Evolutionary conservation across 768 basidiomycete genomes (phyloP).

Genomic region (Nidula microcarpa): DNA sequence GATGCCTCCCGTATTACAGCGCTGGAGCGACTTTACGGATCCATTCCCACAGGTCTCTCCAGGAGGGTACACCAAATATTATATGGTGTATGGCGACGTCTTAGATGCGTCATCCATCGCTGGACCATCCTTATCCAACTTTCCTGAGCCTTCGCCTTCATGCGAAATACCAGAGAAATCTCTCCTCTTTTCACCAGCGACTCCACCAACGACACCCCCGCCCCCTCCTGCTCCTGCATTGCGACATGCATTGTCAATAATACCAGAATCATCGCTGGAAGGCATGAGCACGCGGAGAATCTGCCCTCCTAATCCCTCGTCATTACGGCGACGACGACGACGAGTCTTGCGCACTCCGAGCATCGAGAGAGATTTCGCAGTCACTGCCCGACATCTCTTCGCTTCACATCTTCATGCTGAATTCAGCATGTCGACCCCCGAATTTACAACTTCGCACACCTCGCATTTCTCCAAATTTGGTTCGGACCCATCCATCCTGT

Average conservation of each 20-base stretch:
- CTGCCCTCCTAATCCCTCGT: slow-evolving; percentile 7
- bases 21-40: slow-evolving; percentile 29
- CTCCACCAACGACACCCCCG: background rate
- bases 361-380: slow-evolving; percentile 29
- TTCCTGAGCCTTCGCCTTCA: slow-evolving; percentile 13
- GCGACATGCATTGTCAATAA: slow-evolving; percentile 1
- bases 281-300: slow-evolving; percentile 7
- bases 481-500: background rate
- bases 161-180: slow-evolving; percentile 11
- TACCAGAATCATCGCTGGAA: slow-evolving; percentile 21
- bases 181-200: slow-evolving; percentile 11
- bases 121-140: slow-evolving; percentile 14
- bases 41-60: slow-evolving; percentile 36
- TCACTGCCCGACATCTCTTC: slow-evolving; percentile 11
- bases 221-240: background rate
- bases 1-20: slow-evolving; percentile 31
- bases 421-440: slow-evolving; percentile 3
- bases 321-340: slow-evolving; percentile 21
- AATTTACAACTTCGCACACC: slow-evolving; percentile 7
- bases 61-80: slow-evolving; percentile 41
- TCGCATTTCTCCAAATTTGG: slow-evolving; percentile 6
- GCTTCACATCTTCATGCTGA: slow-evolving; percentile 1
- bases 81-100: slow-evolving; percentile 15
- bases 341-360: slow-evolving; percentile 32
- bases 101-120: slow-evolving; percentile 8